Evolutionary conservation across 108 stramenopile genomes (phyloP).

Genomic region (Pseudonitzschia multiseries): DNA sequence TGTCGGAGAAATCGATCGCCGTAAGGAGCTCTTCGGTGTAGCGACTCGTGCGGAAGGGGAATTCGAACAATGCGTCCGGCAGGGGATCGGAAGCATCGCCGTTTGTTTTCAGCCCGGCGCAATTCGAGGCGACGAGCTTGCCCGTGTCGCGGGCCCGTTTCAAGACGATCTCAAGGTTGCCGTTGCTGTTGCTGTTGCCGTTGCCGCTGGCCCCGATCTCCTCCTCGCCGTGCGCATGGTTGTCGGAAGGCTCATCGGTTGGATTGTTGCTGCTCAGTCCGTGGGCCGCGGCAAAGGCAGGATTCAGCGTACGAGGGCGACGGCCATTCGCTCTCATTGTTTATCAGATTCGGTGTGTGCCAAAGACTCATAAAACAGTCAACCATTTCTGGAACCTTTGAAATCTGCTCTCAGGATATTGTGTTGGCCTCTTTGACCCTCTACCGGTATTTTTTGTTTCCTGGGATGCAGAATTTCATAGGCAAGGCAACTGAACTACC

Average conservation of each 20-base stretch:
- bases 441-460: too few relatives aligned
- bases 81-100: constrained; percentile 8
- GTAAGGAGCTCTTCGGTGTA: constrained; percentile 41
- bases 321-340: not conserved
- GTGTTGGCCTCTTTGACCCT: too few relatives aligned
- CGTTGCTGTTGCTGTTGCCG: constrained; percentile 3
- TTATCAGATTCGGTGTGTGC: too few relatives aligned
- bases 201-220: not conserved
- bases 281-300: constrained; percentile 48
- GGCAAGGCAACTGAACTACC: too few relatives aligned
- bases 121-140: constrained; percentile 31
- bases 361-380: too few relatives aligned
- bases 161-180: constrained; percentile 21
- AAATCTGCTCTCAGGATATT: too few relatives aligned
- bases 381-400: too few relatives aligned
- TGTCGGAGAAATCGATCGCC: constrained; percentile 42
- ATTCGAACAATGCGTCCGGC: constrained; percentile 34
- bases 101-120: not conserved
- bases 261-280: constrained; percentile 16
- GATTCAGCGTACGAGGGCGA: constrained; percentile 32
- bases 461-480: too few relatives aligned
- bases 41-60: constrained; percentile 14
- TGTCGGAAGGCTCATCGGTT: not conserved
- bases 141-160: constrained; percentile 37
- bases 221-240: not conserved